Evolutionary conservation across 108 stramenopile genomes (phyloP).

Genomic region (Nannochloropsis oceanica): DNA sequence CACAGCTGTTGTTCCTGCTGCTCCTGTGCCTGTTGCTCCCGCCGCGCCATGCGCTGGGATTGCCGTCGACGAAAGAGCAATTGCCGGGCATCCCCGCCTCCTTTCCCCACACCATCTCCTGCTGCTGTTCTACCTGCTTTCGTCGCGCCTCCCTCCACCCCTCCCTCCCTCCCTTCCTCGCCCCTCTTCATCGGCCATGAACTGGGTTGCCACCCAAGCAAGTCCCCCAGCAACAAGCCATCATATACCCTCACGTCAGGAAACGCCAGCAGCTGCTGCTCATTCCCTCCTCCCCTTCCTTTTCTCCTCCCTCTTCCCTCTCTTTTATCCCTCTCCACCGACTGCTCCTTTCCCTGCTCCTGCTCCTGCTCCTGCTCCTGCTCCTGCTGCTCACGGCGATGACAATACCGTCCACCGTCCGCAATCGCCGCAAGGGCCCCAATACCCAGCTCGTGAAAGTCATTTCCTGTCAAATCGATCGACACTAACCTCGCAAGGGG

Average conservation of each 20-base stretch:
- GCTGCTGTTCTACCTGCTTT: no score
- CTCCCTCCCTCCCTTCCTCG: background rate
- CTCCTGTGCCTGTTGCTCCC: background rate
- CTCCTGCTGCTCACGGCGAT: background rate
- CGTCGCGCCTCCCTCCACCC: background rate
- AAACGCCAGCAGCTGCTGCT: background rate
- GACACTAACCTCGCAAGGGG: background rate
- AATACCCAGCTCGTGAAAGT: background rate
- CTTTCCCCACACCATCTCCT: background rate
- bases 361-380: background rate
- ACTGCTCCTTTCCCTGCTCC: background rate
- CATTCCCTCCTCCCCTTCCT: no score
- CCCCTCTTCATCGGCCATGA: background rate
- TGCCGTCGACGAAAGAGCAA: background rate
- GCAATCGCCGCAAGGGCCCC: background rate
- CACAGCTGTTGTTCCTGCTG: background rate
- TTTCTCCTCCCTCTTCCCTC: no score
- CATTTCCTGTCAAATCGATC: background rate
- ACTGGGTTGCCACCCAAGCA: background rate
- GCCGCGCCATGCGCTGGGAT: background rate
- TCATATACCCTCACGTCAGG: background rate
- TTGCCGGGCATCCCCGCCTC: background rate
- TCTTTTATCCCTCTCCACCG: background rate
- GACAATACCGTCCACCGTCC: background rate
- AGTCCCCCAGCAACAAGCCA: background rate